Evolutionary conservation across 768 basidiomycete genomes (phyloP).

Genomic region (Tephrocybe sp.): DNA sequence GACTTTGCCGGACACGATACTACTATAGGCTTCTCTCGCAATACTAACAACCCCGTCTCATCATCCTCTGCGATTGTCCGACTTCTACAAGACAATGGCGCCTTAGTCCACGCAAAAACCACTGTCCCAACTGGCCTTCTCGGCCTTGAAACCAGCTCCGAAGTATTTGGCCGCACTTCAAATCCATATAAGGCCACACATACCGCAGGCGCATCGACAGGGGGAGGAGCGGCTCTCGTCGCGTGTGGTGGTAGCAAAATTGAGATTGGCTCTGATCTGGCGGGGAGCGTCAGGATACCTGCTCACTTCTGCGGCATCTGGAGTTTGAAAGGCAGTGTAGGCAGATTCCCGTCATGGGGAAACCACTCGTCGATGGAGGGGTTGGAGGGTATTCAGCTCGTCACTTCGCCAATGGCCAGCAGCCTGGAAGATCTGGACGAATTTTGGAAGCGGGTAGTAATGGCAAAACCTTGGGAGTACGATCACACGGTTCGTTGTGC

Average conservation of each 20-base stretch:
- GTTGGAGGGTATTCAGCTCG: constrained; percentile 53
- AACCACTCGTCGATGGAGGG: constrained; percentile 47
- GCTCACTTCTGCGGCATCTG: constrained; percentile 74
- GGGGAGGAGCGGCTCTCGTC: constrained; percentile 68
- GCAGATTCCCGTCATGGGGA: constrained; percentile 57
- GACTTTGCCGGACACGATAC: constrained; percentile 59
- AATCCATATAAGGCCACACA: constrained; percentile 61
- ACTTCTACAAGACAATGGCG: constrained; percentile 61
- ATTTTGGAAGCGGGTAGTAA: constrained; percentile 63
- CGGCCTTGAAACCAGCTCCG: constrained; percentile 56
- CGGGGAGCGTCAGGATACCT: constrained; percentile 71
- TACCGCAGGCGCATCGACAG: constrained; percentile 63
- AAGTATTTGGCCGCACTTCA: constrained; percentile 59
- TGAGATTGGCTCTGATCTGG: constrained; percentile 74
- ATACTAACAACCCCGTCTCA: constrained; percentile 41
- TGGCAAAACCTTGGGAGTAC: constrained; percentile 65
- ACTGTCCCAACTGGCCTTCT: constrained; percentile 57
- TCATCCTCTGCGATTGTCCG: constrained; percentile 55
- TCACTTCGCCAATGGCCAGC: constrained; percentile 60
- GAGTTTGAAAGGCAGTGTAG: constrained; percentile 59
- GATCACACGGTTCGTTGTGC: constrained; percentile 49
- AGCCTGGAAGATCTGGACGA: constrained; percentile 63
- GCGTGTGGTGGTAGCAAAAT: constrained; percentile 65
- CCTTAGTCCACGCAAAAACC: constrained; percentile 65
- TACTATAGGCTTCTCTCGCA: constrained; percentile 59